These are phyloP conservation scores for Pseudogymnoascus sp. DNA, from an alignment of 2,329 filamentous ascomycete genomes.

Conservation along the genomic window DNA sequence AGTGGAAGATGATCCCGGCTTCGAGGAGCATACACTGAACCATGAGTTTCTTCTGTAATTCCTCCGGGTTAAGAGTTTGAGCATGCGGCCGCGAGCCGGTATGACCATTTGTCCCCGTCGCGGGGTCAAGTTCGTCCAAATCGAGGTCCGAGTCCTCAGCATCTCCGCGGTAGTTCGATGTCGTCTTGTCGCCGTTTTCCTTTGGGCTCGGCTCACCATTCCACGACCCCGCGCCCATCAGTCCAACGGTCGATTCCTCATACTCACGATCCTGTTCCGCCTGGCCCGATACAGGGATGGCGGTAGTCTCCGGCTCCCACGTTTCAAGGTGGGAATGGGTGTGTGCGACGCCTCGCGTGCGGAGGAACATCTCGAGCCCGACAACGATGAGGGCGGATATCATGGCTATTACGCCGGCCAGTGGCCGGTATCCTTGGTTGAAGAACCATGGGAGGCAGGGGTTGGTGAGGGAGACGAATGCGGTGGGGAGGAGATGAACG, in stretches of 20 bases:
- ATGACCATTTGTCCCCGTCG: slow-evolving; percentile 25
- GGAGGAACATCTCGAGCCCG: slow-evolving; percentile 81
- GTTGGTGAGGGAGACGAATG: slow-evolving; percentile 52
- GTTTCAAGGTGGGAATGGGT: slow-evolving; percentile 46
- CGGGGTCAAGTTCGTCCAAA: slow-evolving; percentile 52
- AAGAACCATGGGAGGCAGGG: slow-evolving; percentile 70
- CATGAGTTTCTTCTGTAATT: slow-evolving; percentile 60
- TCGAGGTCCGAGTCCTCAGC: slow-evolving; percentile 50
- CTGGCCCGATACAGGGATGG: slow-evolving; percentile 32
- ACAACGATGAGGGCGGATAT: slow-evolving; percentile 74
- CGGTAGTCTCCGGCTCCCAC: neutral
- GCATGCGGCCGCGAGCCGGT: slow-evolving; percentile 20
- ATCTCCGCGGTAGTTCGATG: slow-evolving; percentile 27
- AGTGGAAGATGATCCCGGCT: slow-evolving; percentile 78
- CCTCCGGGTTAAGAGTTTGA: slow-evolving; percentile 28
- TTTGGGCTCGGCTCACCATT: slow-evolving; percentile 47
- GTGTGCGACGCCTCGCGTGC: slow-evolving; percentile 58
- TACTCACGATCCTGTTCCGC: neutral
- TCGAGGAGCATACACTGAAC: slow-evolving; percentile 74
- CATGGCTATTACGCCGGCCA: slow-evolving; percentile 79
- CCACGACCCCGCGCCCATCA: slow-evolving; percentile 53
- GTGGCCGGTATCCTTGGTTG: slow-evolving; percentile 68
- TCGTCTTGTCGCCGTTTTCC: slow-evolving; percentile 24
- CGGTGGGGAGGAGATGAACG: slow-evolving; percentile 60
- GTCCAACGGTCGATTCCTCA: slow-evolving; percentile 42